A percentile compares a stretch with the other conserved stretches of the same genome.
Conservation (phyloP, 495 filamentous ascomycete genomes). For the Penicillium dipodomyicola region DNA sequence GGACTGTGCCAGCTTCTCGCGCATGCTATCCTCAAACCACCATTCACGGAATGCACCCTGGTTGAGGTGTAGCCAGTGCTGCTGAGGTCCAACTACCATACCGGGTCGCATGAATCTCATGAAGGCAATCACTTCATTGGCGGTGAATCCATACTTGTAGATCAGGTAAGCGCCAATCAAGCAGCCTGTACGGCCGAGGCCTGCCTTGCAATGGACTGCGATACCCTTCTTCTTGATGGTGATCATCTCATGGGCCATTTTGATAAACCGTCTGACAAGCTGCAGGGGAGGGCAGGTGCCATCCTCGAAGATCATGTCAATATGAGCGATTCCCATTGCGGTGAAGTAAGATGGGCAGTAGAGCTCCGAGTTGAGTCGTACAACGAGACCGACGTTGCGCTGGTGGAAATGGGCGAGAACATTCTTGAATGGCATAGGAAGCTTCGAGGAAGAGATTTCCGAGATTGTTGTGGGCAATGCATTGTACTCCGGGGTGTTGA, state of each 20-base stretch:
- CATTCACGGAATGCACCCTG: slow-evolving; percentile 95
- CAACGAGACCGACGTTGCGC: slow-evolving; percentile 85
- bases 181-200: slow-evolving; percentile 92
- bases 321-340: slow-evolving; percentile 86
- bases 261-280: slow-evolving; percentile 88
- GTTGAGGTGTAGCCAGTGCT: slow-evolving; percentile 98
- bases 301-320: slow-evolving; percentile 99
- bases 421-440: slow-evolving; percentile 89
- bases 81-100: slow-evolving; percentile 99
- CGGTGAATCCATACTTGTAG: slow-evolving; percentile 96
- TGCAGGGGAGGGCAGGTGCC: slow-evolving; percentile 88
- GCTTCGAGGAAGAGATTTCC: slow-evolving; percentile 58
- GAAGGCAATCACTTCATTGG: slow-evolving; percentile 96
- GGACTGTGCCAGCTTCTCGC: slow-evolving; percentile 59
- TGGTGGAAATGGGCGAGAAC: slow-evolving; percentile 84
- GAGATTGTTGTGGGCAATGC: slow-evolving; percentile 66
- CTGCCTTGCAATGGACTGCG: slow-evolving; percentile 97
- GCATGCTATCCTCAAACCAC: slow-evolving; percentile 92
- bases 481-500: slow-evolving; percentile 67
- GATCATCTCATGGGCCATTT: slow-evolving; percentile 91
- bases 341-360: slow-evolving; percentile 96
- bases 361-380: slow-evolving; percentile 91
- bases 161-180: slow-evolving; percentile 97
- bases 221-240: slow-evolving; percentile 81
- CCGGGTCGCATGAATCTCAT: slow-evolving; percentile 99